Evolutionary conservation across 805 yeast species (phyloP).

Genomic region (Yueomyces sp.): DNA sequence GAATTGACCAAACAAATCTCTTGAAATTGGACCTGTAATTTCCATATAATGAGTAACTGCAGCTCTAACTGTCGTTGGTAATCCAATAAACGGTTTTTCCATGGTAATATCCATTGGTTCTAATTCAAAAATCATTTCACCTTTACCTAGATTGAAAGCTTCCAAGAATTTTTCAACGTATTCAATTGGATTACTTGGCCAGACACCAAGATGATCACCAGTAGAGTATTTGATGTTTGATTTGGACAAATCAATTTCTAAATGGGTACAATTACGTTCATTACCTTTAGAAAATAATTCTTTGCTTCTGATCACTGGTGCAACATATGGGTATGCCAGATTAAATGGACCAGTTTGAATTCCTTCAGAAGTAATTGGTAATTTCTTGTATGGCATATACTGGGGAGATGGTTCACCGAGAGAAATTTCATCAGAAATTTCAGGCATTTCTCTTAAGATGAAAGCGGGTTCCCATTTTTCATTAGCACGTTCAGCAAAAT

Average conservation of each 20-base stretch:
- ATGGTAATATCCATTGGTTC: constrained; percentile 60
- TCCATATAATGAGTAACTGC: constrained; percentile 78
- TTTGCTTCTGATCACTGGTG: constrained; percentile 43
- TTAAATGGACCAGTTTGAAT: constrained; percentile 60
- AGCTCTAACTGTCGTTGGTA: constrained; percentile 79
- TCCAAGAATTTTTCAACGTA: constrained; percentile 52
- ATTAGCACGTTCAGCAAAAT: constrained; percentile 62
- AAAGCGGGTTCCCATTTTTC: constrained; percentile 63
- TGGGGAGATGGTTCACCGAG: constrained; percentile 72
- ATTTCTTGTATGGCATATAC: constrained; percentile 29
- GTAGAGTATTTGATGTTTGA: constrained; percentile 76
- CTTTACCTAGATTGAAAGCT: constrained; percentile 45
- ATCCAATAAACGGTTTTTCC: constrained; percentile 45
- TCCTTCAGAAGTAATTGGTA: constrained; percentile 25
- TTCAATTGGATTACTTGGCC: constrained; percentile 83
- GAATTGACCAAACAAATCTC: constrained; percentile 65
- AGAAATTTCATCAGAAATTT: constrained; percentile 32
- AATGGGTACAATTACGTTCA: constrained; percentile 75
- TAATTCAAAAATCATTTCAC: constrained; percentile 42
- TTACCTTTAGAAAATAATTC: constrained; percentile 53
- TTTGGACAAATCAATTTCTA: constrained; percentile 70
- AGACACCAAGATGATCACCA: constrained; percentile 90
- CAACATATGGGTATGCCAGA: constrained; percentile 69
- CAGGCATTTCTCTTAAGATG: constrained; percentile 28
- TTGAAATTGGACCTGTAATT: constrained; percentile 84